These are phyloP conservation scores for Verticillium nonalfalfae DNA, from an alignment of 2,329 filamentous ascomycete genomes.

Conservation along the genomic window DNA sequence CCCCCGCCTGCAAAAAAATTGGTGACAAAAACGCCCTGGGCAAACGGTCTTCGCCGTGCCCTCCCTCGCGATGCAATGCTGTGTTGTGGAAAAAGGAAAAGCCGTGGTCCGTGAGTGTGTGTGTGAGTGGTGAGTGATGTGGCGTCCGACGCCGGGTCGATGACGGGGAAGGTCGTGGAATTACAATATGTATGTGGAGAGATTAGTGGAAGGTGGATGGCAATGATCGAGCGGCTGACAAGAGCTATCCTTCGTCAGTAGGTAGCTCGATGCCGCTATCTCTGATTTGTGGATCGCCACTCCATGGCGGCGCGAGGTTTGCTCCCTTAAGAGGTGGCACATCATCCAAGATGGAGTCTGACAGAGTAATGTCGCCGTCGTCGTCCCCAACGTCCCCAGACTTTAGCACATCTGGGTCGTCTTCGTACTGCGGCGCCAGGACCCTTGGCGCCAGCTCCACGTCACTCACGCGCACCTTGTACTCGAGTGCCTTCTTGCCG, in stretches of 20 bases:
- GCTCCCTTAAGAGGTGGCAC: neutral
- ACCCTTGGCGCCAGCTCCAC: slow-evolving; percentile 77
- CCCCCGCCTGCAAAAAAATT: neutral
- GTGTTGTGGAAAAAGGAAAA: slow-evolving; percentile 1
- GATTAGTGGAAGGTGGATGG: neutral
- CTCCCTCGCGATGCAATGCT: slow-evolving; percentile 2
- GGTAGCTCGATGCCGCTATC: slow-evolving; percentile 47
- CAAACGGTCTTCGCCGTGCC: slow-evolving; percentile 1
- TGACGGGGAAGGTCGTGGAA: neutral
- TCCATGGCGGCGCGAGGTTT: slow-evolving; percentile 8
- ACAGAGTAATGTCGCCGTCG: slow-evolving; percentile 13
- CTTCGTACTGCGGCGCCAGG: slow-evolving; percentile 60
- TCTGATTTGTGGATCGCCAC: slow-evolving; percentile 26
- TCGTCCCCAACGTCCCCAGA: slow-evolving; percentile 4
- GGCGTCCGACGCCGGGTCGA: slow-evolving; percentile 7
- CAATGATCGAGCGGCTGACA: neutral
- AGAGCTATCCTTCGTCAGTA: slow-evolving; percentile 25
- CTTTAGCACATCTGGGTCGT: slow-evolving; percentile 24
- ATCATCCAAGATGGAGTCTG: neutral
- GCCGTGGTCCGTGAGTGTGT: slow-evolving; percentile 11
- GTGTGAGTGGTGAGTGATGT: slow-evolving; percentile 13
- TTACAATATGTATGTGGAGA: neutral
- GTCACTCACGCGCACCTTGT: slow-evolving; percentile 72
- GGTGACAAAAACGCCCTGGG: neutral
- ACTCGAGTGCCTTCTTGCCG: slow-evolving; percentile 79